Base-by-base conservation (phyloP, 2,329 filamentous ascomycete genomes). In the Aureobasidium sp. region DNA sequence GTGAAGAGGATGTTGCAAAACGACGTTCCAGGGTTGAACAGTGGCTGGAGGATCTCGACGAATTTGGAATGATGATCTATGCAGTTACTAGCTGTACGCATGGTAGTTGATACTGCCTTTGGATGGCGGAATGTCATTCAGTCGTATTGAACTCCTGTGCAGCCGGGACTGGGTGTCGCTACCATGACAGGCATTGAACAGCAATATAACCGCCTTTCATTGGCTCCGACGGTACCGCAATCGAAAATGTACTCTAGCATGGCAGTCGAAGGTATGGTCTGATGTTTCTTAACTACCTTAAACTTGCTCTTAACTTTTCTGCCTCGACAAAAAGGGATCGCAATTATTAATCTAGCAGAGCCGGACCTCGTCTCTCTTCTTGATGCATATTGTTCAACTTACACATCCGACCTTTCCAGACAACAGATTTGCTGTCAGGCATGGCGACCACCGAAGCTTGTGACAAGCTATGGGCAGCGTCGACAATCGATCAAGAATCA, bases 21-120 rank as follows among this genome's bases (percentile, higher is more conserved):
- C n/a, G 37, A 10, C 21, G 50, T 21, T 41, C 39, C 7, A 41
- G 39, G 15, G 39, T 41, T 7, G 78, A 81, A 32, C 68, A 66
- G 21, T 84, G 82, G 82, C 61, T 84, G 6, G 75, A 79, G 57
- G 67, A 69, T 16, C 69, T 81, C 0, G 82, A 84, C 65, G 81
- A 81, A 53, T 83, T 78, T 67, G 81, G 81, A 0, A 81, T 75
- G 25, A 80, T 82, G 78, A 54, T 84, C 1, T 83, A 80, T 64
- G 73, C 78, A 0, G 77, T 81, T 0, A 78, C 77, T 1, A 41
- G 39, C n/a, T 41, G 39, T 41, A 41, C 39, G 5, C 39, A 41
- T n/a, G 39, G 39, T 21, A 41, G n/a, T n/a, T n/a, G n/a, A n/a
- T n/a, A n/a, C n/a, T n/a, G n/a, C n/a, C n/a, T n/a, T n/a, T n/a